These are phyloP conservation scores for Lichtheimia hyalospora DNA, from an alignment of 371 early-diverging fungal genomes.

Conservation along the genomic window DNA sequence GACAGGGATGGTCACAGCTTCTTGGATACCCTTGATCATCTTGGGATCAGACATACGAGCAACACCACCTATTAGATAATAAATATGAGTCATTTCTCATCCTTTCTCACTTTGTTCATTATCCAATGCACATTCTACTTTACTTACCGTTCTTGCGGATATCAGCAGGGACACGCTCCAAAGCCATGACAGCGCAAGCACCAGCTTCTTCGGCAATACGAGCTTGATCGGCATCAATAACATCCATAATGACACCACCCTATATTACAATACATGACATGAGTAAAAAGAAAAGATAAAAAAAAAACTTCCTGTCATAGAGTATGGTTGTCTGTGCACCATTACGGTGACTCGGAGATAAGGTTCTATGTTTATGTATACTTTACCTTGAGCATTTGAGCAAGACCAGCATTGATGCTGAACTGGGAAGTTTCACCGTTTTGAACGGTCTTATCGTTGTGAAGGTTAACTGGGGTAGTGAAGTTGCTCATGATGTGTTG, in stretches of 20 bases:
- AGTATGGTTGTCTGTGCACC: no score
- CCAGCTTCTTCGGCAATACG: slow-evolving; percentile 98
- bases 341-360: not conserved
- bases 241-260: slow-evolving; percentile 99
- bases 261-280: slow-evolving; percentile 16
- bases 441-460: slow-evolving; percentile 43
- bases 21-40: slow-evolving; percentile 95
- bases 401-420: slow-evolving; percentile 91
- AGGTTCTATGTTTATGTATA: not conserved
- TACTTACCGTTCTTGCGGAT: slow-evolving; percentile 90
- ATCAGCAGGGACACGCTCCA: slow-evolving; percentile 98
- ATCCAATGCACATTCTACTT: not conserved
- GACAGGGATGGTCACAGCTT: slow-evolving; percentile 96
- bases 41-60: slow-evolving; percentile 98
- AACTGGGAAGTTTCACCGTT: slow-evolving; percentile 48
- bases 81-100: not conserved
- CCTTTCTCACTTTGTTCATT: not conserved
- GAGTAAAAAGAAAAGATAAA: not conserved
- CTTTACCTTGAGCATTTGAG: slow-evolving; percentile 95
- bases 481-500: slow-evolving; percentile 31
- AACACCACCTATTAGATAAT: slow-evolving; percentile 75
- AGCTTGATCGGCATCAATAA: slow-evolving; percentile 95
- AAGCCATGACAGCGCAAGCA: slow-evolving; percentile 97
- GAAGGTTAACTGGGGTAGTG: slow-evolving; percentile 70
- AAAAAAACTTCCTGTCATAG: not conserved